Evolutionary conservation across 371 early-diverging fungal genomes (phyloP).

Genomic region (Nematocida ironsii): DNA sequence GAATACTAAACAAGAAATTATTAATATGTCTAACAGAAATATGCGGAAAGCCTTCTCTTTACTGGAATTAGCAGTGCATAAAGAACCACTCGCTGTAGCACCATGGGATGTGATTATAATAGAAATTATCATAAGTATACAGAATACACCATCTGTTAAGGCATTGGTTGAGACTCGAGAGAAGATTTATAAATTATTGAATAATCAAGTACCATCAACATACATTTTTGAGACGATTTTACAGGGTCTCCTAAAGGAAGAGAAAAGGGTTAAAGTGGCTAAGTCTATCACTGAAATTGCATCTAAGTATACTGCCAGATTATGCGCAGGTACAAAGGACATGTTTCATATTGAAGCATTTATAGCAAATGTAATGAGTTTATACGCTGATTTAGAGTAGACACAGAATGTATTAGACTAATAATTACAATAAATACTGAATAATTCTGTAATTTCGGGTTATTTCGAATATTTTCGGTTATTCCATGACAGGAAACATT

Average conservation of each 20-base stretch:
- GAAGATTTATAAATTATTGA: background rate
- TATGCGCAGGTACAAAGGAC: slow-evolving; percentile 80
- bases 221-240: background rate
- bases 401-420: no score
- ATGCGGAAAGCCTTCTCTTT: slow-evolving; percentile 80
- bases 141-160: background rate
- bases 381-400: slow-evolving; percentile 12
- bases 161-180: background rate
- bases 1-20: slow-evolving; percentile 69
- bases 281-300: slow-evolving; percentile 59
- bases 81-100: background rate
- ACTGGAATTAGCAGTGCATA: slow-evolving; percentile 69
- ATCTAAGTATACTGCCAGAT: slow-evolving; percentile 71
- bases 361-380: slow-evolving; percentile 72
- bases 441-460: no score
- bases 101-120: slow-evolving; percentile 29
- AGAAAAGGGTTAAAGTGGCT: slow-evolving; percentile 11
- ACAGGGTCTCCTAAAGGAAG: slow-evolving; percentile 74
- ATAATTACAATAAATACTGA: no score
- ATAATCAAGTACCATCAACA: background rate
- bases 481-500: background rate
- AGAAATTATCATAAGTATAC: background rate
- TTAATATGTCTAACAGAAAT: slow-evolving; percentile 77
- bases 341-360: slow-evolving; percentile 96
- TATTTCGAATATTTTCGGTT: no score